phyloP scores from a whole-genome alignment of 2,329 filamentous ascomycete genomes.

The Arthrinium puccinioides region DNA sequence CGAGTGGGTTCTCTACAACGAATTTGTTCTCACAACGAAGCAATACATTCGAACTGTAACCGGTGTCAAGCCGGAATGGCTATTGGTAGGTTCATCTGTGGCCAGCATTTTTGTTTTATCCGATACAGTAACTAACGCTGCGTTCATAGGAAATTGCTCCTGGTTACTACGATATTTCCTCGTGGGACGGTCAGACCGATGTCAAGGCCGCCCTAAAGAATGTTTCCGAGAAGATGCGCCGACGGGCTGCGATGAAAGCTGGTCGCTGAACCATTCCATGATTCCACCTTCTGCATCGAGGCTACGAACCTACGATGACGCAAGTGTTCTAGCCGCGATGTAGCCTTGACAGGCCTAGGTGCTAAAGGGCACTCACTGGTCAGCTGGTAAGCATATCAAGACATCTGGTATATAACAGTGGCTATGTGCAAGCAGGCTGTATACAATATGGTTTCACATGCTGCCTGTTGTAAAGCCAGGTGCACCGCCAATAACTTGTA shows the following conservation, averaged over 20 bases:
- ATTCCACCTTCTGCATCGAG: no score
- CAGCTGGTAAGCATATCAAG: no score
- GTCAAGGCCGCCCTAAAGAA: slow-evolving; percentile 62
- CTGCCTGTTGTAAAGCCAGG: no score
- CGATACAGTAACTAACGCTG: background rate
- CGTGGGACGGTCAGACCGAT: slow-evolving; percentile 74
- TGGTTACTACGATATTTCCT: slow-evolving; percentile 79
- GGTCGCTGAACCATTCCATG: no score
- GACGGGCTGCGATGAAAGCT: slow-evolving; percentile 51
- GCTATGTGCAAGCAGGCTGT: no score
- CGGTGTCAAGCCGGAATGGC: slow-evolving; percentile 86
- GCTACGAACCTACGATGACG: no score
- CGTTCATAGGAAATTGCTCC: slow-evolving; percentile 87
- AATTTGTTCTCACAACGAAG: slow-evolving; percentile 96
- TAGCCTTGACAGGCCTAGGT: no score
- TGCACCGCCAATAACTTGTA: no score
- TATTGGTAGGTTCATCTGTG: slow-evolving; percentile 55
- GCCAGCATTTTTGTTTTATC: background rate
- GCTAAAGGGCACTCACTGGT: no score
- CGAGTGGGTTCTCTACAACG: slow-evolving; percentile 97
- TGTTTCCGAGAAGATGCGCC: slow-evolving; percentile 51
- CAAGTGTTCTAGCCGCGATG: no score
- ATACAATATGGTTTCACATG: no score
- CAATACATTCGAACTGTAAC: slow-evolving; percentile 96
- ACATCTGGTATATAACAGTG: no score